Base-by-base conservation (phyloP, 2,329 filamentous ascomycete genomes). In the Verticillium alfalfae region DNA sequence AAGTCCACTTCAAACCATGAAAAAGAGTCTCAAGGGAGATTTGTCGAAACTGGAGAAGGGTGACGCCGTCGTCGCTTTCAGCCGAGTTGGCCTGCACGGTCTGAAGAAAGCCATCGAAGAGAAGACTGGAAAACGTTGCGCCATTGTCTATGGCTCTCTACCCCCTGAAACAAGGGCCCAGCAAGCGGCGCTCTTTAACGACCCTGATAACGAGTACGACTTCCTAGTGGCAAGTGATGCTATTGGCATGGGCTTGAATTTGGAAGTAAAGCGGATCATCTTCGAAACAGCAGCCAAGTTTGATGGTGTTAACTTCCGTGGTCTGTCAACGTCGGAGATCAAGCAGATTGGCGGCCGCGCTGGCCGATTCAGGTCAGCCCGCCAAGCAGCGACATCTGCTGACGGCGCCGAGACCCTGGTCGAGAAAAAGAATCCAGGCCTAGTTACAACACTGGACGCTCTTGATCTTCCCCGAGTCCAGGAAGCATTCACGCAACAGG, bases 291-390 rank as follows among this genome's bases (percentile, higher is more conserved):
- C 88, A 2, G 78, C 81, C 63, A 99, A 97, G 73, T 89, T 83
- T 66, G 84, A 93, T 64, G 89, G 89, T 1, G 70, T 67, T 1
- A 75, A 78, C 5, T 80, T 83, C 36, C 79, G 85, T 16, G 76
- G 80, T 4, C 80, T 99, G 31, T 78, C 82, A 0, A 81, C 90
- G 3, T 89, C 93, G 0, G 91, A 97, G 67, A 82, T 97, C 69
- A 97, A 97, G 74, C 95, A 99, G 72, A 99, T 99, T 70, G 95
- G 88, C 58, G 95, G 95, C 18, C 88, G 95, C 66, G 95, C 95
- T 13, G 95, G 95, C 34, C 88, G 95, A 56, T 99, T 88, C 75
- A 88, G 88, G 61, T 88, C 89, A 34, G 91, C 91, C 2, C 79
- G 82, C 34, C 82, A 90, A 70, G 81, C 82, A 57, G n/a, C 56